Percentiles rank a stretch among this genome's conserved stretches.
Evolutionary conservation across 2,329 filamentous ascomycete genomes (phyloP).

Genomic region (Cylindrodendrum hubeiense): DNA sequence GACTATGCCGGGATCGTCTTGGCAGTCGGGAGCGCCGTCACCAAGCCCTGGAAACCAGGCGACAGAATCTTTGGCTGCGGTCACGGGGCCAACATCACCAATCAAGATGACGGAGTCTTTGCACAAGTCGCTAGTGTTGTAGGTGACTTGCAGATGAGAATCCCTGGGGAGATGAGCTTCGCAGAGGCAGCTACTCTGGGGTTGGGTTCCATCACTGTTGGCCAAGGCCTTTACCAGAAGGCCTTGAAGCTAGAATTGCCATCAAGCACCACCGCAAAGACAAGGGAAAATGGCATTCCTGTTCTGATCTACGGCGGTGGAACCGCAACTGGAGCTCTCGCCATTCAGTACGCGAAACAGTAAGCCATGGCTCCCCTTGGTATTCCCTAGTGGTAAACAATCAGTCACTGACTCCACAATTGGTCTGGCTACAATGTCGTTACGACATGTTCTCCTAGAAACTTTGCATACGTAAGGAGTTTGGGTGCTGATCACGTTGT

Average conservation of each 20-base stretch:
- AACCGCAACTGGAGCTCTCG: slow-evolving; percentile 68
- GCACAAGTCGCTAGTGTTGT: slow-evolving; percentile 54
- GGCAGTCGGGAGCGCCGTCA: slow-evolving; percentile 56
- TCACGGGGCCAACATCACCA: slow-evolving; percentile 47
- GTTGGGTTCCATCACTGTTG: slow-evolving; percentile 56
- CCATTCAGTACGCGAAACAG: slow-evolving; percentile 58
- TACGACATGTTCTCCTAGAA: slow-evolving; percentile 53
- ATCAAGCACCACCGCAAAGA: slow-evolving; percentile 41
- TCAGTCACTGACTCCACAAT: neutral
- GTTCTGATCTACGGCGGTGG: slow-evolving; percentile 62
- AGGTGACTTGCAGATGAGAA: slow-evolving; percentile 56
- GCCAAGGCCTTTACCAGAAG: slow-evolving; percentile 57
- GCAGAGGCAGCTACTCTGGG: slow-evolving; percentile 60
- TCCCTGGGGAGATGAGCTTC: slow-evolving; percentile 59
- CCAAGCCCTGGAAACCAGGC: slow-evolving; percentile 54
- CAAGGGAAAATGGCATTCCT: slow-evolving; percentile 49
- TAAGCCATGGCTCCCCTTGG: too few relatives aligned
- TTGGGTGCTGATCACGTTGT: slow-evolving; percentile 61
- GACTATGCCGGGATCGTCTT: slow-evolving; percentile 62
- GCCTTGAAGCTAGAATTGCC: slow-evolving; percentile 61
- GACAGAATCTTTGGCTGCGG: slow-evolving; percentile 59
- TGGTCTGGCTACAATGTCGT: slow-evolving; percentile 54
- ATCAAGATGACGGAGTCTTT: slow-evolving; percentile 59
- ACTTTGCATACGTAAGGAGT: slow-evolving; percentile 51
- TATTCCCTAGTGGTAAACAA: too few relatives aligned